A percentile compares a stretch with the other conserved stretches of the same genome.
Evolutionary conservation across 2,329 filamentous ascomycete species (phyloP).

Genomic region (Sclerotinia sclerotiorum): DNA sequence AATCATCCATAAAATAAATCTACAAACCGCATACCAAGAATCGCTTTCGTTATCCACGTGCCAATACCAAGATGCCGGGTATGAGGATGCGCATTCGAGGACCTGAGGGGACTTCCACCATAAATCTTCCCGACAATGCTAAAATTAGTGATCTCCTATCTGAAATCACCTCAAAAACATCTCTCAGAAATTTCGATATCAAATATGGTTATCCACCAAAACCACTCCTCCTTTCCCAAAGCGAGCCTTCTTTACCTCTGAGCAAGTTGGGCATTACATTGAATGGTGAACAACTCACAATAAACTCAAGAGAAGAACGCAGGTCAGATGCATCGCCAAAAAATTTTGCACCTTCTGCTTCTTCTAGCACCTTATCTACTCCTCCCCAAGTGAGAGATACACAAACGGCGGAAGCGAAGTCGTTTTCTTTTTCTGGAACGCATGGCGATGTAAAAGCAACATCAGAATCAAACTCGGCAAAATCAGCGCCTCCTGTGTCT

Average conservation of each 20-base stretch:
- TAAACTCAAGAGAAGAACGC: constrained; percentile 39
- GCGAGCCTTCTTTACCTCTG: constrained; percentile 46
- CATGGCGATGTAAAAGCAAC: constrained; percentile 10
- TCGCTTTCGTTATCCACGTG: constrained; percentile 1
- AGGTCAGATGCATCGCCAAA: neutral
- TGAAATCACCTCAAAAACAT: constrained; percentile 63
- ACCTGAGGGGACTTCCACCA: constrained; percentile 68
- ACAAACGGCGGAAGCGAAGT: neutral
- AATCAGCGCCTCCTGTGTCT: constrained; percentile 30
- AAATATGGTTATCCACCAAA: constrained; percentile 85
- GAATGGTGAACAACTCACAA: constrained; percentile 68
- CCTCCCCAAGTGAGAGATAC: constrained; percentile 3
- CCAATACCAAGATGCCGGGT: constrained; percentile 47
- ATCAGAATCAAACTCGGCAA: neutral
- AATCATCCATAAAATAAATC: neutral
- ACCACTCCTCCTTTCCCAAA: constrained; percentile 60
- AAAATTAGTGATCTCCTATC: constrained; percentile 61
- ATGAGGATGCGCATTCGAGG: constrained; percentile 78
- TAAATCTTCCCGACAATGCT: constrained; percentile 68
- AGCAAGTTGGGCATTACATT: constrained; percentile 60
- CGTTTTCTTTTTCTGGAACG: constrained; percentile 27
- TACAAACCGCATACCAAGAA: neutral
- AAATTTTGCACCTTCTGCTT: neutral
- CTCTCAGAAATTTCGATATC: constrained; percentile 66
- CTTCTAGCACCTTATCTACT: neutral